A percentile compares a stretch with the other conserved stretches of the same genome.
Conservation (phyloP, 768 basidiomycete species). For the Solioccasus polychromus region DNA sequence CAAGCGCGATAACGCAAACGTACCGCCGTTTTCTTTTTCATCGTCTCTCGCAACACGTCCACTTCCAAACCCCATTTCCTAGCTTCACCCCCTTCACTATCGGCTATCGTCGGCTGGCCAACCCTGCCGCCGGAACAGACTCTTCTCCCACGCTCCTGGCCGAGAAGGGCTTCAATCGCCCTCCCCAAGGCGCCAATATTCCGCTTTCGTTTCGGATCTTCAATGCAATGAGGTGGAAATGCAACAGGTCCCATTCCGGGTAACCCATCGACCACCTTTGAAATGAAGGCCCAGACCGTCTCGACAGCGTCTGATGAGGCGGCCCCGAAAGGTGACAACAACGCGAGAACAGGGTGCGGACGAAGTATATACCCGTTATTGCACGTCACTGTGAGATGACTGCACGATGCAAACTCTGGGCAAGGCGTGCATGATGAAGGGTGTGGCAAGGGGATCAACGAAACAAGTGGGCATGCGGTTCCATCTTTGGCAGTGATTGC, state of each 20-base stretch:
- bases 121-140: constrained; percentile 56
- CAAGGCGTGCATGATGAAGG: constrained; percentile 71
- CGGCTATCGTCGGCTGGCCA: constrained; percentile 26
- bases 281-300: constrained; percentile 46
- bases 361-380: constrained; percentile 65
- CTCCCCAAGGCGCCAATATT: constrained; percentile 75
- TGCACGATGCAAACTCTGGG: constrained; percentile 66
- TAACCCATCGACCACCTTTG: constrained; percentile 56
- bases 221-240: constrained; percentile 70
- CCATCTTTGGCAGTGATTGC: constrained; percentile 29
- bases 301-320: constrained; percentile 39
- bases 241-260: constrained; percentile 77
- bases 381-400: constrained; percentile 55
- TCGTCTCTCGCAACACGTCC: constrained; percentile 50
- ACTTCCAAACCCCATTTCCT: constrained; percentile 71
- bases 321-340: constrained; percentile 40
- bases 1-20: constrained; percentile 23
- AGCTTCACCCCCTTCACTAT: constrained; percentile 66
- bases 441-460: constrained; percentile 51
- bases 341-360: constrained; percentile 54
- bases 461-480: constrained; percentile 50
- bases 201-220: constrained; percentile 72
- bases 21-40: constrained; percentile 59
- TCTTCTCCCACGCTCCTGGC: constrained; percentile 59
- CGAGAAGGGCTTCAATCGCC: constrained; percentile 61